Percentiles rank a stretch among this genome's conserved stretches.
These are phyloP conservation scores for Fusarium pseudocircinatum DNA, from an alignment of 2,329 filamentous ascomycete species.

Conservation along the genomic window DNA sequence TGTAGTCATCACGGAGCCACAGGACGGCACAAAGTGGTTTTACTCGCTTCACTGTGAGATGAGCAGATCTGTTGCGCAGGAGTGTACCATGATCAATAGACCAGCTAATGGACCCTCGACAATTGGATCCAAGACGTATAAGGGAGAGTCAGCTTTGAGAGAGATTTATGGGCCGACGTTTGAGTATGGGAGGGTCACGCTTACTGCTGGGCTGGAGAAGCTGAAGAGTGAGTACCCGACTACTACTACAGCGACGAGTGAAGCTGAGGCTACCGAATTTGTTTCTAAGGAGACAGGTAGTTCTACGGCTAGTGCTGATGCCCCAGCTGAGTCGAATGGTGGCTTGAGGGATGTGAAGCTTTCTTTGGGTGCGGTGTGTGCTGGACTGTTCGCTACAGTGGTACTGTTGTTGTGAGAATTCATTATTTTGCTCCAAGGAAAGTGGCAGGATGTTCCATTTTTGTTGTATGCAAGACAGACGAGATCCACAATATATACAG, in stretches of 20 bases:
- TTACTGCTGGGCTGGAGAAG: not conserved
- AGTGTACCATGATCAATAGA: not conserved
- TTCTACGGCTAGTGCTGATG: not conserved
- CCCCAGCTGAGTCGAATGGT: not conserved
- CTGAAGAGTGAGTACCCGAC: not conserved
- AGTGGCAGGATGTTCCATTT: accelerated
- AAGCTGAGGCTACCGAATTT: not conserved
- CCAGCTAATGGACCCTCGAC: not conserved
- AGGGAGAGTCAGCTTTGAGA: not conserved
- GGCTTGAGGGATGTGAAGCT: accelerated
- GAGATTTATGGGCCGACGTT: not conserved
- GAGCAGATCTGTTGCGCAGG: not conserved
- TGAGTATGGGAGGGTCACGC: not conserved
- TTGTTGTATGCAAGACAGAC: accelerated
- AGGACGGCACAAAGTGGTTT: not conserved
- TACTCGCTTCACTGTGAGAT: not conserved
- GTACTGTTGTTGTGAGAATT: accelerated
- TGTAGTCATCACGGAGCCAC: not conserved
- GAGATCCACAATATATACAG: no score
- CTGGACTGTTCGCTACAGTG: not conserved
- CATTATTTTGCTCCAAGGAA: accelerated
- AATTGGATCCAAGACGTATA: not conserved
- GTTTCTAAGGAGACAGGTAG: not conserved
- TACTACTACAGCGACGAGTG: not conserved
- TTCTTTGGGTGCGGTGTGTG: not conserved